A percentile compares a stretch with the other conserved stretches of the same genome.
These are phyloP conservation scores for Fusarium secorum DNA, from an alignment of 2,329 filamentous ascomycete species.

Conservation along the genomic window DNA sequence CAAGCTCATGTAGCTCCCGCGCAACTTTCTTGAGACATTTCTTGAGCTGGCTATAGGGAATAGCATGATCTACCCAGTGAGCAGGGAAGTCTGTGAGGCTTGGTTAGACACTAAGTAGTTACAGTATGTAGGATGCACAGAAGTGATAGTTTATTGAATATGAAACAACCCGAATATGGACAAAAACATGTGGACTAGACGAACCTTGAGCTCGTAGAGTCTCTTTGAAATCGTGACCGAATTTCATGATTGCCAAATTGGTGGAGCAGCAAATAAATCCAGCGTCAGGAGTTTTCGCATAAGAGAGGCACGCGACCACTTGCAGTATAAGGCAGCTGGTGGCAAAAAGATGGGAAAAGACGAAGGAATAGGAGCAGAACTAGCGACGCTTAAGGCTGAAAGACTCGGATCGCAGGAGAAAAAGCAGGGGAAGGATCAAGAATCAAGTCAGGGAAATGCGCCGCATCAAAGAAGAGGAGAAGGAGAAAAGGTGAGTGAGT, in stretches of 20 bases:
- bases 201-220: constrained; percentile 69
- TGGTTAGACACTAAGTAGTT: not conserved
- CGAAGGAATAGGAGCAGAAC: not conserved
- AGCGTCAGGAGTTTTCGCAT: constrained; percentile 20
- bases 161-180: not conserved
- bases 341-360: constrained; percentile 11
- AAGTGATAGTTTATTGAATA: not conserved
- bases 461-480: constrained; percentile 10
- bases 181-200: not conserved
- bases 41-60: constrained; percentile 85
- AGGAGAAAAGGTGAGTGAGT: not conserved
- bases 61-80: constrained; percentile 76
- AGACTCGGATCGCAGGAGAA: not conserved
- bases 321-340: constrained; percentile 25
- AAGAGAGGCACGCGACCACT: constrained; percentile 34
- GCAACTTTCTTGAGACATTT: constrained; percentile 87
- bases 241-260: constrained; percentile 72
- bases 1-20: constrained; percentile 72
- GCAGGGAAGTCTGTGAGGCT: constrained; percentile 68
- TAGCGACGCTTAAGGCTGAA: constrained; percentile 3
- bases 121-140: not conserved
- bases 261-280: constrained; percentile 1
- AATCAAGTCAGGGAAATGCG: constrained; percentile 24
- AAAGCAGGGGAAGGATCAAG: not conserved
- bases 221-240: constrained; percentile 79